These are phyloP conservation scores for Phytopythium kandeliae DNA, from an alignment of 352 stramenopile species.

Conservation along the genomic window DNA sequence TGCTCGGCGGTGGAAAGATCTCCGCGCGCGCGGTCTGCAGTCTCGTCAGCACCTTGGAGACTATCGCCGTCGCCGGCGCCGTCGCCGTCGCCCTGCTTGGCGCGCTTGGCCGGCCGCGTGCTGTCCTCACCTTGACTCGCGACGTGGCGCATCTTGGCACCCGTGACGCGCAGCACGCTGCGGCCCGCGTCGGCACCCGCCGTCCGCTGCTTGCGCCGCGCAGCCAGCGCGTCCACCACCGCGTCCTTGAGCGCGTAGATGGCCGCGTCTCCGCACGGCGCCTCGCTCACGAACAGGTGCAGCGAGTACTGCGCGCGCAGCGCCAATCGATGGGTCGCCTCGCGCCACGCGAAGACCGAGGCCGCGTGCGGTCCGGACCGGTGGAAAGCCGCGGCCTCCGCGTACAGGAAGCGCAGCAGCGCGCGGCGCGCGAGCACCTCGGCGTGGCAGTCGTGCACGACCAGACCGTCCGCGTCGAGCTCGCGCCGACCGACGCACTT, in stretches of 20 bases:
- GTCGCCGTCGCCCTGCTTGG: neutral
- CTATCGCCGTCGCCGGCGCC: neutral
- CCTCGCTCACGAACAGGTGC: conserved; percentile 91
- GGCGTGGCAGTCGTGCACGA: conserved; percentile 92
- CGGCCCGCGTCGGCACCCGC: neutral
- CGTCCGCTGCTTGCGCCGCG: conserved; percentile 36
- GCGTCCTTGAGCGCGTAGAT: conserved; percentile 86
- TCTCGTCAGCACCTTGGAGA: no score
- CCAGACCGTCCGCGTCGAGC: conserved; percentile 58
- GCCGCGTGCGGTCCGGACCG: neutral
- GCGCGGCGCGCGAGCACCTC: conserved; percentile 87
- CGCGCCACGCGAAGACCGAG: conserved; percentile 47
- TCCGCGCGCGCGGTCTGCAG: no score
- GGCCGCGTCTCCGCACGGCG: conserved; percentile 91
- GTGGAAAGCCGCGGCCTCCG: conserved; percentile 49
- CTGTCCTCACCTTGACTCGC: neutral
- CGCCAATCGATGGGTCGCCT: conserved; percentile 24
- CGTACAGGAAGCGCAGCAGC: conserved; percentile 83
- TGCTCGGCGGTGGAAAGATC: neutral
- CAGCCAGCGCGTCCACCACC: conserved; percentile 57
- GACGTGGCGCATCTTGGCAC: conserved; percentile 27
- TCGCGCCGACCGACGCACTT: conserved; percentile 76
- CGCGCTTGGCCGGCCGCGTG: conserved; percentile 8
- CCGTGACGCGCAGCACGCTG: conserved; percentile 47
- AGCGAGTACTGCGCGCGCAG: conserved; percentile 63